Evolutionary conservation across 2,329 filamentous ascomycete genomes (phyloP).

Genomic region (Moelleriella libera): DNA sequence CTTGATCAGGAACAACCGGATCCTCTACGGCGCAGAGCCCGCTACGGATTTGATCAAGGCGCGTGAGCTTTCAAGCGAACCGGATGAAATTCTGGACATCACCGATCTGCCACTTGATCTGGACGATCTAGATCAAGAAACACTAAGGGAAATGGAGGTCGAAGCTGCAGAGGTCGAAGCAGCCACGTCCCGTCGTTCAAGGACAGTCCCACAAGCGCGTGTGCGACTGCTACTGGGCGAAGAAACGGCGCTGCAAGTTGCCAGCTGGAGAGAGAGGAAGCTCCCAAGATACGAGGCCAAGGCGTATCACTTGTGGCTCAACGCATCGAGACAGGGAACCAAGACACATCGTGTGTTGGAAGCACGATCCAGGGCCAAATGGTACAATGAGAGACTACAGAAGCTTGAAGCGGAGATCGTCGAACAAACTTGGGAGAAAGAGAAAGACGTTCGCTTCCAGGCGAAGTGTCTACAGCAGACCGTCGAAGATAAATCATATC

Average conservation of each 20-base stretch:
- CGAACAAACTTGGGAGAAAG: conserved; percentile 34
- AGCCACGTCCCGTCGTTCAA: conserved; percentile 13
- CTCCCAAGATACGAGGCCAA: conserved; percentile 38
- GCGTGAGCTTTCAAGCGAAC: conserved; percentile 8
- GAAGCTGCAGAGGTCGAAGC: conserved; percentile 8
- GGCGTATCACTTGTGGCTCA: conserved; percentile 48
- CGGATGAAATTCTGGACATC: conserved; percentile 29
- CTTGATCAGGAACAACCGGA: conserved; percentile 15
- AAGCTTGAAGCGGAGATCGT: conserved; percentile 40
- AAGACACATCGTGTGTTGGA: conserved; percentile 23
- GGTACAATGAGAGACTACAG: conserved; percentile 36
- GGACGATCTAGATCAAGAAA: conserved; percentile 34
- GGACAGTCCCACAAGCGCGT: conserved; percentile 17
- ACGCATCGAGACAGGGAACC: conserved; percentile 30
- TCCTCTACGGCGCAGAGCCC: background rate
- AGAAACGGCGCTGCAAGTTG: conserved; percentile 33
- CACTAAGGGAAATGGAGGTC: conserved; percentile 45
- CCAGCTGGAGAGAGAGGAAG: conserved; percentile 44
- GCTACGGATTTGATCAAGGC: background rate
- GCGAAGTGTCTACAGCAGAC: conserved; percentile 49
- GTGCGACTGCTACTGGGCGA: conserved; percentile 39
- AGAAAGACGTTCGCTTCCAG: conserved; percentile 36
- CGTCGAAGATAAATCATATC: conserved; percentile 44
- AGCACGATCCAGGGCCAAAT: conserved; percentile 26
- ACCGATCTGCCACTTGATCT: conserved; percentile 10